A percentile compares a stretch with the other conserved stretches of the same genome.
Evolutionary conservation across 148 eudicot genomes (phyloP).

Genomic region (Talinum fruticosum): DNA sequence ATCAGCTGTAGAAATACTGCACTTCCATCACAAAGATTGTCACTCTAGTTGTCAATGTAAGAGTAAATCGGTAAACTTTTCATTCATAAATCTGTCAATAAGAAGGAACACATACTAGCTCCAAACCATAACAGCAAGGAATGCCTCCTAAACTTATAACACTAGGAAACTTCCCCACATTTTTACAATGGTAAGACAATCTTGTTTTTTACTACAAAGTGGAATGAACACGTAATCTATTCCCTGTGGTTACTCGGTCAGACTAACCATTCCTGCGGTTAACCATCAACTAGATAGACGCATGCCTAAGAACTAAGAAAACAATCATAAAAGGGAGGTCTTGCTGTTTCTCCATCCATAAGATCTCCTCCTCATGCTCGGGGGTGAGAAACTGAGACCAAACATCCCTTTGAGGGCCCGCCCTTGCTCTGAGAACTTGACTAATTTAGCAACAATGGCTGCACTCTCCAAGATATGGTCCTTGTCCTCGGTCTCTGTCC

Average conservation of each 20-base stretch:
- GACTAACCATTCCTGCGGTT: slow-evolving; percentile 16
- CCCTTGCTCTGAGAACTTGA: slow-evolving; percentile 67
- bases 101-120: slow-evolving; percentile 6
- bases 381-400: slow-evolving; percentile 80
- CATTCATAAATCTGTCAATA: slow-evolving; percentile 13
- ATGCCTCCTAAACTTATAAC: neutral
- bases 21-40: no score
- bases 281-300: slow-evolving; percentile 9
- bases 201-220: slow-evolving; percentile 13
- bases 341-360: slow-evolving; percentile 56
- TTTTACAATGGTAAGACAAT: slow-evolving; percentile 11
- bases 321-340: slow-evolving; percentile 41
- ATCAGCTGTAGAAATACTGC: no score
- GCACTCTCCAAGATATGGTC: slow-evolving; percentile 56
- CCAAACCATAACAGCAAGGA: neutral
- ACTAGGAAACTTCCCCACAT: neutral
- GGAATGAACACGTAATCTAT: slow-evolving; percentile 9
- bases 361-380: slow-evolving; percentile 48
- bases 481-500: slow-evolving; percentile 54
- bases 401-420: slow-evolving; percentile 76
- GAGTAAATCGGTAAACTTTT: neutral
- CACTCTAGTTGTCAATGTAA: neutral
- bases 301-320: slow-evolving; percentile 12
- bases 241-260: slow-evolving; percentile 3
- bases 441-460: slow-evolving; percentile 58